Base-by-base conservation (phyloP, 768 basidiomycete species). In the Xerocomellus amylosporus region DNA sequence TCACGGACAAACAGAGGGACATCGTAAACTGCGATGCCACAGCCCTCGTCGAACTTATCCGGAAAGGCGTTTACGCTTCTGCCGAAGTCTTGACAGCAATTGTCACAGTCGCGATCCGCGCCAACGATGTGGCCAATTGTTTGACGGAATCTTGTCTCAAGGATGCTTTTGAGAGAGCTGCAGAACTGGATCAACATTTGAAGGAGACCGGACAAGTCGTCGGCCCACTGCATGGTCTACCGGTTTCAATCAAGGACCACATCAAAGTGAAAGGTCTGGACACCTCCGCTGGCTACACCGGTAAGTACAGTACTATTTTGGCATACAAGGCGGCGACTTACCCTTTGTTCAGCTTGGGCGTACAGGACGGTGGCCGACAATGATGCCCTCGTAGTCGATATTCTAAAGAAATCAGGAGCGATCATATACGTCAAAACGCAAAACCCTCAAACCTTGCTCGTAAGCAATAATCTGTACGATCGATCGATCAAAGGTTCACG, bases 141-240 rank as follows among this genome's bases (percentile, higher is more conserved):
- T 65, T 84, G 20, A 80, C 81, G 15, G 83, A 85, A 55, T 78
- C 85, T 46, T 83, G 82, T 56, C 72, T 83, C 55, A 76, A 80
- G 20, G 73, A 78, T n/a, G 80, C 75, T 4, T 66, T 82, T 40
- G 56, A 65, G 48, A 71, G 75, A 39, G 84, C 85, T 5, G 68
- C 61, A 46, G 71, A 81, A 56, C 70, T 85, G 20, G 84, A 86
- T 60, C 73, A 69, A 22, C 63, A 80, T 62, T 64, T 80, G 31
- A 50, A 61, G 15, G 57, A 69, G 51, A 84, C 79, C 0, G 82
- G 82, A 17, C 69, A 74, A 39, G 71, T 76, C 26, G 68, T 81
- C 9, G 77, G 77, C n/a, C 77, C 76, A 6, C 59, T 78, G 22
- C 77, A 78, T 48, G 76, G 74, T 20, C 53, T 79, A 4, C 78